Evolutionary conservation across 169 alveolate genomes (phyloP), one percentile per base, ranked within the genome.

Genomic region (Cryptosporidium sp.): DNA sequence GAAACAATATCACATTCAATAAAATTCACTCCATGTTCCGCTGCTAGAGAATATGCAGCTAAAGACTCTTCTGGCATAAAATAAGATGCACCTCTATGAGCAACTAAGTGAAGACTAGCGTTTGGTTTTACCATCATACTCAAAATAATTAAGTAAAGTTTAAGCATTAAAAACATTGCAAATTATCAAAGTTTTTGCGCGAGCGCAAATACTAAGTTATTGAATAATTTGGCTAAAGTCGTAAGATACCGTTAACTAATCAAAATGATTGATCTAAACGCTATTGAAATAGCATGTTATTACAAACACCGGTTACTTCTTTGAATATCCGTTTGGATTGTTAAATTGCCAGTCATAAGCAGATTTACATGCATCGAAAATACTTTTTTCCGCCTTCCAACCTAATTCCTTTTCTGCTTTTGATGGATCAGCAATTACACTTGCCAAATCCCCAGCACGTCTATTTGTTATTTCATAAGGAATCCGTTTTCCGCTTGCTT

Each of bases 381-480:
- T 84, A 39, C 91, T 75, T 35, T 93, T 85, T 70, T 23, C 70
- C 10, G 97, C 95, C 71, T 91, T 93, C 98, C 98, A 97, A 33
- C 95, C 94, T 67, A 97, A 89, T 43, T 93, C 96, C 48, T 61
- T 75, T 26, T 92, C 84, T n/a, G 98, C 98, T 86, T 94, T 93
- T 51, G 93, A 93, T n/a, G 97, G 96, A 85, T 94, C 94, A 31
- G 98, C 97, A 31, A 93, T 91, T n/a, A 94, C 94, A 26, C 91
- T 74, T 16, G 95, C 97, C 35, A 94, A 91, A 92, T 97, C 99
- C 21, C 99, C 99, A 9, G 94, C 95, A 61, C 99, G 96, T 80
- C 98, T 92, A 50, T 91, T 91, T 37, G 69, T 92, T 16, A 94
- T 52, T 68, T 75, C 86, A 52, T 59, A 85, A 37, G 80, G 86